Base-by-base conservation (phyloP, 2,329 filamentous ascomycete species). In the Nannizzia gypsea region DNA sequence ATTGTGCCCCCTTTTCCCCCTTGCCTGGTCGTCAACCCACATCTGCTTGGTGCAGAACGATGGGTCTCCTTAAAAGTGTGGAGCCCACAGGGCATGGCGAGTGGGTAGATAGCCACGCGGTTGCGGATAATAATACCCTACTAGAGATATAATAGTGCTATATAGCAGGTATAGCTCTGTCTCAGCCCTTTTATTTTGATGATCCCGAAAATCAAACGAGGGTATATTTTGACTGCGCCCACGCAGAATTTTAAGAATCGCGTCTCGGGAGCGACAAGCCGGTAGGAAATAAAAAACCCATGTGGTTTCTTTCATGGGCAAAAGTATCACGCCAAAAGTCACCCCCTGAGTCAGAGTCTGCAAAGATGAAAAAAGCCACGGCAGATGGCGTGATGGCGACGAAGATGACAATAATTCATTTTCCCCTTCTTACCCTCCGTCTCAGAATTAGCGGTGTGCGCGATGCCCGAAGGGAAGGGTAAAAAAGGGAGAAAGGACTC, bases 21-120 rank as follows among this genome's bases (percentile, higher is more conserved):
- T 46, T 46, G 42, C 42, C 46, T 28, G n/a, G 46, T 31, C 11
- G 31, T 36, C 31, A 52, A 26, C 46, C 46, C 46, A 52, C 46
- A 52, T n/a, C 22, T 52, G 46, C 24, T n/a, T 20, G 46, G 46
- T 52, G 46, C 46, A 52, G 46, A 52, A 52, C 46, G 46, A 52
- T 52, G 46, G 46, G 46, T 52, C 24, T 31, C 46, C 46, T 17
- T 31, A 26, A 28, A n/a, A 36, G 8, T 36, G 46, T 52, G 46
- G 46, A 52, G 46, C 13, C 22, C 17, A 31, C 22, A 52, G 46
- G 46, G 46, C 46, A 52, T 52, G 46, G 46, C 22, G n/a, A 26
- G 46, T 52, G 46, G 46, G n/a, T 52, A 52, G 17, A 52, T 28
- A n/a, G 13, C 22, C 46, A 31, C 46, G 46, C 46, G 24, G 46